phyloP scores from a whole-genome alignment of 176 grass and related monocot species.

The Poa pratensis region DNA sequence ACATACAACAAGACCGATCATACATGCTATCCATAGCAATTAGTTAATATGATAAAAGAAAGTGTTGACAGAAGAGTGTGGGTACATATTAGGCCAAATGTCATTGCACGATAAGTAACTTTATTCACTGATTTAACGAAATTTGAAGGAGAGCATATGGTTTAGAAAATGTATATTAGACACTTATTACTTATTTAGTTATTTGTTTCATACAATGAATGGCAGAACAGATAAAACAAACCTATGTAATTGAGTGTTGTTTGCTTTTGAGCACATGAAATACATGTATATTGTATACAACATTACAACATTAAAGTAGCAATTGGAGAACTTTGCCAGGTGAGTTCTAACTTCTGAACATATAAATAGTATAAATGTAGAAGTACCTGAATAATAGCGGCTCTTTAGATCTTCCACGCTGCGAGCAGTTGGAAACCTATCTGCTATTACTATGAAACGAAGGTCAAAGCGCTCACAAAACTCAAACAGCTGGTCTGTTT shows the following conservation, averaged over 20 bases:
- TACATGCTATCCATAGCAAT: background rate
- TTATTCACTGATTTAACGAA: constrained; percentile 4
- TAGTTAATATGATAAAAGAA: constrained; percentile 32
- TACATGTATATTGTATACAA: too few relatives aligned
- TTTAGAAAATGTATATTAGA: constrained; percentile 29
- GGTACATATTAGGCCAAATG: constrained; percentile 4
- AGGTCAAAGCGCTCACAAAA: constrained; percentile 90
- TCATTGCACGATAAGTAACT: constrained; percentile 1
- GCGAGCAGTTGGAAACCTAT: constrained; percentile 77
- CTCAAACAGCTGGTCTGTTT: constrained; percentile 93
- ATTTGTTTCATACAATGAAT: constrained; percentile 28
- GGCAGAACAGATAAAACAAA: constrained; percentile 12
- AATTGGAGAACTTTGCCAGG: background rate
- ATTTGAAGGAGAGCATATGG: background rate
- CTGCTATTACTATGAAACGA: constrained; percentile 90
- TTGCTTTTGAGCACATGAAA: constrained; percentile 14
- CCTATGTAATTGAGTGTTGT: background rate
- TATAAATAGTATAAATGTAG: constrained; percentile 47
- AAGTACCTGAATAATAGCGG: constrained; percentile 91
- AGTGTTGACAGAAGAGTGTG: background rate
- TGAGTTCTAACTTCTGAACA: constrained; percentile 45
- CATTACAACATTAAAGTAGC: constrained; percentile 26
- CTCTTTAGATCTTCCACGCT: constrained; percentile 91
- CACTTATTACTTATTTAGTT: constrained; percentile 4
- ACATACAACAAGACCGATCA: constrained; percentile 38